Percentiles rank a stretch among this genome's conserved stretches.
These are phyloP conservation scores for Larix kaempferi DNA, from an alignment of 75 land plant genomes.

Conservation along the genomic window DNA sequence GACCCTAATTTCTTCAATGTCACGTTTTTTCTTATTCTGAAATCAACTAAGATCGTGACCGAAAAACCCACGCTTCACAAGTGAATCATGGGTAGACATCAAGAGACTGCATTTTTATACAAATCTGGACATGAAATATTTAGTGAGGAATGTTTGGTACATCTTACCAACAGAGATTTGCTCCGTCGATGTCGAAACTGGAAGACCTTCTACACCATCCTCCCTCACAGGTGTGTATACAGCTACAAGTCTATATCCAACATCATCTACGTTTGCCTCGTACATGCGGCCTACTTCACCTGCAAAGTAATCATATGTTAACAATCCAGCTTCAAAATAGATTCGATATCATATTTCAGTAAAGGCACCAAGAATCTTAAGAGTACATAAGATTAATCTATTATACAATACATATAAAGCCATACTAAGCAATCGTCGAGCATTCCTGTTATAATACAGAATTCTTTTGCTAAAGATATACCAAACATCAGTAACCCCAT, in stretches of 20 bases:
- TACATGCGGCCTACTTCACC: constrained; percentile 93
- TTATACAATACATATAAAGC: background rate
- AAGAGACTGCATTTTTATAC: too few species aligned
- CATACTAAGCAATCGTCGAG: background rate
- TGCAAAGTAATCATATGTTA: constrained; percentile 21
- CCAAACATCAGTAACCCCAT: background rate
- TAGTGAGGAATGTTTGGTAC: too few species aligned
- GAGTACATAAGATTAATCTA: background rate
- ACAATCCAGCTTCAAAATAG: background rate
- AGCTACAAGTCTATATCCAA: constrained; percentile 91
- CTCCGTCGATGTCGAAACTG: constrained; percentile 92
- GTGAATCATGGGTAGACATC: too few species aligned
- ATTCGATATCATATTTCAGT: background rate
- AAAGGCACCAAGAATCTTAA: background rate
- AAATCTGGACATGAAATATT: too few species aligned
- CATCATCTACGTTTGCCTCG: constrained; percentile 99
- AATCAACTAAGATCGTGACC: too few species aligned
- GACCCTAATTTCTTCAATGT: too few species aligned
- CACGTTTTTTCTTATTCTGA: too few species aligned
- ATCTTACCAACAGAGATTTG: constrained; percentile 83
- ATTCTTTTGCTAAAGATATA: background rate
- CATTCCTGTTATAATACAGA: background rate
- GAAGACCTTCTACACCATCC: constrained; percentile 90
- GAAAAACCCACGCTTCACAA: too few species aligned
- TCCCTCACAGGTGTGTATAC: constrained; percentile 93